These are phyloP conservation scores for Gentiana macrophylla DNA, from an alignment of 257 asterid species.

Conservation along the genomic window DNA sequence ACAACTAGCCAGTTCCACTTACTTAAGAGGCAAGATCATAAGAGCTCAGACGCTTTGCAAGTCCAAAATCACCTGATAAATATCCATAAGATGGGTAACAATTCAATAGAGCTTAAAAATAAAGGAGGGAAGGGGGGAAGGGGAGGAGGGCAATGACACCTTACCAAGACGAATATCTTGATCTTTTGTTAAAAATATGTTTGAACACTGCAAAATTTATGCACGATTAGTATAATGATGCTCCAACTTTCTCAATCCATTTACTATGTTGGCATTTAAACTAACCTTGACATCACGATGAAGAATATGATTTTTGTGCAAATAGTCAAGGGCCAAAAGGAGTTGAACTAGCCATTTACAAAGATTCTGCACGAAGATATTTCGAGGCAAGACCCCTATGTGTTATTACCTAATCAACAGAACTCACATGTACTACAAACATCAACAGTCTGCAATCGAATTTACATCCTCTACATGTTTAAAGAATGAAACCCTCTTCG, in stretches of 20 bases:
- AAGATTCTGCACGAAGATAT: conserved; percentile 46
- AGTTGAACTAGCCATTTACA: conserved; percentile 93
- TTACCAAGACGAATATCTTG: conserved; percentile 88
- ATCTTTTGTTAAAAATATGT: conserved; percentile 79
- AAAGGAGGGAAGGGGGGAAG: not conserved
- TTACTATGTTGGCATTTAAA: conserved; percentile 11
- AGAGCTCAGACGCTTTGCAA: conserved; percentile 77
- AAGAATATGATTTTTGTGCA: conserved; percentile 76
- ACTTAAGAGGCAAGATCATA: conserved; percentile 92
- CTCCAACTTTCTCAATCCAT: conserved; percentile 4
- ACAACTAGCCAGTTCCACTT: conserved; percentile 20
- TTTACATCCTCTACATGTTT: no score
- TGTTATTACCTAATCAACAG: not conserved
- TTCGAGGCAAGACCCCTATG: conserved; percentile 13
- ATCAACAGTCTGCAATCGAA: not conserved
- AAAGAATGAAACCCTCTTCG: conserved; percentile 47
- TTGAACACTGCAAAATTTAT: conserved; percentile 68
- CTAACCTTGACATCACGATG: conserved; percentile 92
- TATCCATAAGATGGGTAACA: conserved; percentile 12
- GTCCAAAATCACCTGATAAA: conserved; percentile 99
- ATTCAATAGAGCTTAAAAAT: not conserved
- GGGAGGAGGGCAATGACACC: conserved; percentile 7
- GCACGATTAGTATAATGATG: conserved; percentile 6
- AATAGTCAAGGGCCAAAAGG: conserved; percentile 83
- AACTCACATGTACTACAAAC: not conserved